Percentiles rank a stretch among this genome's conserved stretches.
Conservation (phyloP, 2,329 filamentous ascomycete species). For the Podosphaera xanthii region DNA sequence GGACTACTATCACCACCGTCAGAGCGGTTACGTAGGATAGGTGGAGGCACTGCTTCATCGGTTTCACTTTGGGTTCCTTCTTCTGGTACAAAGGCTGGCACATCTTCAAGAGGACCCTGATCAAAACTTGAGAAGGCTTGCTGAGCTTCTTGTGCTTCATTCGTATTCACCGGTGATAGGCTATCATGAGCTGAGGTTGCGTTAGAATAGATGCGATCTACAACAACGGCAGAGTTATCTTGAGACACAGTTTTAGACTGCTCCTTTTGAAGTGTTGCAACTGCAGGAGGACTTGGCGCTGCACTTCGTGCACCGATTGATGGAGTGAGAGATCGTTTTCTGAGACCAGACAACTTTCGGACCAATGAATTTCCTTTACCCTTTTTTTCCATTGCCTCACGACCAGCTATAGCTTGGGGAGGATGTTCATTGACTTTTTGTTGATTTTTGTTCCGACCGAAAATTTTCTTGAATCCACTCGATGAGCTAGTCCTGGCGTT, state of each 20-base stretch:
- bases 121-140: conserved; percentile 49
- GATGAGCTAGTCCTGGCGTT: conserved; percentile 20
- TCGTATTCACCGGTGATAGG: conserved; percentile 35
- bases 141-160: conserved; percentile 33
- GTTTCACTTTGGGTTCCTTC: conserved; percentile 17
- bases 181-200: conserved; percentile 24
- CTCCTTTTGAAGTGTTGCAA: not conserved
- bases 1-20: conserved; percentile 17
- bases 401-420: conserved; percentile 25
- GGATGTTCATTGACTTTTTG: conserved; percentile 30
- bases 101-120: conserved; percentile 69
- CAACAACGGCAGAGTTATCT: conserved; percentile 13
- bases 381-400: not conserved
- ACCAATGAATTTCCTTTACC: conserved; percentile 13
- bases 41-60: conserved; percentile 10
- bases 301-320: conserved; percentile 1
- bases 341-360: conserved; percentile 20
- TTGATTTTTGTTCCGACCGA: conserved; percentile 37
- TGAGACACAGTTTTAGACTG: conserved; percentile 6
- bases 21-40: conserved; percentile 5
- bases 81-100: conserved; percentile 57
- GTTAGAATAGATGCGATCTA: conserved; percentile 19
- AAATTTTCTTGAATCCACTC: conserved; percentile 39
- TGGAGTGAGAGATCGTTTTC: conserved; percentile 17
- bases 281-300: not conserved